Evolutionary conservation across 805 yeast genomes (phyloP).

Genomic region (Pichia rugopelliculosa): DNA sequence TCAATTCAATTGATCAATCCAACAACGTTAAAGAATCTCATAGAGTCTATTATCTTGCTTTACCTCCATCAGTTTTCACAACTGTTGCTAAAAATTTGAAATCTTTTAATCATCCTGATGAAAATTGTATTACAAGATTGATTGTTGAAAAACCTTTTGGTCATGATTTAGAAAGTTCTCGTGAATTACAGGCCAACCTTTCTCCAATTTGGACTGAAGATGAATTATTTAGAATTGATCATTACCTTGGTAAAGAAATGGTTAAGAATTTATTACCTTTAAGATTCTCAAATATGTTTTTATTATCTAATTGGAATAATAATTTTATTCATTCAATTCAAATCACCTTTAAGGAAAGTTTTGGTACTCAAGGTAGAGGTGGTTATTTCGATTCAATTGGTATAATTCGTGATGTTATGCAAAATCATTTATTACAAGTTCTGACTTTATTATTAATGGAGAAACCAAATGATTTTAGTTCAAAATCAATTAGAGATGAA

Average conservation of each 20-base stretch:
- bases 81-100: constrained; percentile 70
- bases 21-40: constrained; percentile 47
- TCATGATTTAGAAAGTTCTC: constrained; percentile 73
- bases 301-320: constrained; percentile 85
- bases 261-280: constrained; percentile 86
- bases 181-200: constrained; percentile 66
- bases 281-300: constrained; percentile 85
- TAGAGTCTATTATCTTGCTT: constrained; percentile 84
- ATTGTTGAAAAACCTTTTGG: constrained; percentile 98
- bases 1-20: constrained; percentile 52
- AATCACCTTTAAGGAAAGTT: constrained; percentile 93
- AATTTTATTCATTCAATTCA: constrained; percentile 74
- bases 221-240: constrained; percentile 93
- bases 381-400: constrained; percentile 96
- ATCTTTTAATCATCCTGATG: constrained; percentile 53
- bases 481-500: constrained; percentile 93
- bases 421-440: constrained; percentile 92
- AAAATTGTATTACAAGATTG: constrained; percentile 64
- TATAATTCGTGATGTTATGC: constrained; percentile 96
- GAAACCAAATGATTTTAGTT: constrained; percentile 82
- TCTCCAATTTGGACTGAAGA: constrained; percentile 87
- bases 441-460: constrained; percentile 91
- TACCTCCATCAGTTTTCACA: constrained; percentile 90
- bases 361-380: constrained; percentile 98
- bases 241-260: constrained; percentile 96